Percentiles rank a stretch among this genome's conserved stretches.
Conservation (phyloP, 78 protist species). For the Cyanophora paradoxa region DNA sequence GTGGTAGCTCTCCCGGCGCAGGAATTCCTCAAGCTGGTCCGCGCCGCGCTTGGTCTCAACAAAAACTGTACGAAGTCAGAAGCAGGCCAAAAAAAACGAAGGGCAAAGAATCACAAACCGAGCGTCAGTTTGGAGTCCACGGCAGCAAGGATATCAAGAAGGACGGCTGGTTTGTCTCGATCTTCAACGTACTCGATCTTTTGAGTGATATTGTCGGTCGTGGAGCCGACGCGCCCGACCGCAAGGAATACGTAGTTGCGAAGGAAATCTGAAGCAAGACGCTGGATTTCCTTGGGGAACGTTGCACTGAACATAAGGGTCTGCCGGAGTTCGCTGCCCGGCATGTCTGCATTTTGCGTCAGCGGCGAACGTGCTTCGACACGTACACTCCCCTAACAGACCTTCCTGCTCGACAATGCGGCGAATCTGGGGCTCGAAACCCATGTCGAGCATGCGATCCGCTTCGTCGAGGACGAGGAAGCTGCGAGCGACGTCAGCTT, state of each 20-base stretch:
- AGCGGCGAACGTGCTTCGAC: not conserved
- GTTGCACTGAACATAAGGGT: conserved; percentile 98
- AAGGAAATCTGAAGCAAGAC: conserved; percentile 85
- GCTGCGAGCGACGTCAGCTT: conserved; percentile 1
- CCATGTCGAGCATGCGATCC: conserved; percentile 78
- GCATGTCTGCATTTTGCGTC: too few species aligned
- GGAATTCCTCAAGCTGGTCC: conserved; percentile 75
- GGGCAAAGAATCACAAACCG: too few species aligned
- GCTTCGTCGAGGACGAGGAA: conserved; percentile 92
- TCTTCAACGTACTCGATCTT: conserved; percentile 52
- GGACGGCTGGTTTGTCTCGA: conserved; percentile 64
- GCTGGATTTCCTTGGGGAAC: conserved; percentile 69
- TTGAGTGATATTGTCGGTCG: conserved; percentile 86
- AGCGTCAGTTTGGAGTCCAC: conserved; percentile 19
- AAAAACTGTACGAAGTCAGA: conserved; percentile 63
- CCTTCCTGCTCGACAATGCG: conserved; percentile 64
- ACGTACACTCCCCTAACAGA: not conserved
- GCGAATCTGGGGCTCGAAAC: conserved; percentile 97
- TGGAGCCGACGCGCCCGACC: conserved; percentile 95
- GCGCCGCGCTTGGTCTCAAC: conserved; percentile 86
- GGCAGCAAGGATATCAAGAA: conserved; percentile 57
- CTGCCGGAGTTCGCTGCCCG: conserved; percentile 64
- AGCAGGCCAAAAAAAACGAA: not conserved
- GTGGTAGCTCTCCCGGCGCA: conserved; percentile 41
- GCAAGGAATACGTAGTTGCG: conserved; percentile 76